Evolutionary conservation across 2,329 filamentous ascomycete species (phyloP).

Genomic region (Coccinonectria pachysandricola): DNA sequence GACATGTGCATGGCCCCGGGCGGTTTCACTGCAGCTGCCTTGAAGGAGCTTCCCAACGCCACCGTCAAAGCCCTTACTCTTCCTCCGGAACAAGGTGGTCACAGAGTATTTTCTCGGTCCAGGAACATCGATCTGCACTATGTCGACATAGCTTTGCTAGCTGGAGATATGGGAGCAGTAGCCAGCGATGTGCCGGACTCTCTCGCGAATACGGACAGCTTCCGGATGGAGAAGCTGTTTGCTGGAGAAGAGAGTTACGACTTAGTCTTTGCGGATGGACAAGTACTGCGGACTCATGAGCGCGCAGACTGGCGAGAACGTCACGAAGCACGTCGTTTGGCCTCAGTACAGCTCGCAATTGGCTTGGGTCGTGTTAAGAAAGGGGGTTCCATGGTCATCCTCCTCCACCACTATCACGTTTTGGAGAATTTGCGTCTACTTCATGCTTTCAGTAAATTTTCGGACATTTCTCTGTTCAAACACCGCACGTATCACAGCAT

Average conservation of each 20-base stretch:
- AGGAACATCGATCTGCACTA: not conserved
- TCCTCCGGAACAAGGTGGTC: not conserved
- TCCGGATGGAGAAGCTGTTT: not conserved
- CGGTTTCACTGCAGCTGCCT: not conserved
- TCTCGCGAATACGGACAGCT: not conserved
- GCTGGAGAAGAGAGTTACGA: not conserved
- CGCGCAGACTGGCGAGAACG: not conserved
- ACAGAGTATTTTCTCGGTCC: not conserved
- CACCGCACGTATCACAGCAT: no score
- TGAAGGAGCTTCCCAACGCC: not conserved
- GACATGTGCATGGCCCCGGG: not conserved
- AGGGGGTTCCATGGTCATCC: no score
- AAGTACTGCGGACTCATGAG: not conserved
- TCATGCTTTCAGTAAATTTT: no score
- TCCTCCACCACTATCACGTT: no score
- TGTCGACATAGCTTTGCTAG: not conserved
- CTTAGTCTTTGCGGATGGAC: not conserved
- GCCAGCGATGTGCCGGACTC: not conserved
- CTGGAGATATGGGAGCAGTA: not conserved
- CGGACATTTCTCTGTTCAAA: no score
- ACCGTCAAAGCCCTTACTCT: not conserved
- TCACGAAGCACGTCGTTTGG: constrained; percentile 11
- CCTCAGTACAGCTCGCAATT: constrained; percentile 26
- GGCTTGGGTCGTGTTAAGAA: not conserved
- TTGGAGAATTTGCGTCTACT: no score